Conservation (phyloP, 441 rosid genomes). For the Populus hybrid region DNA sequence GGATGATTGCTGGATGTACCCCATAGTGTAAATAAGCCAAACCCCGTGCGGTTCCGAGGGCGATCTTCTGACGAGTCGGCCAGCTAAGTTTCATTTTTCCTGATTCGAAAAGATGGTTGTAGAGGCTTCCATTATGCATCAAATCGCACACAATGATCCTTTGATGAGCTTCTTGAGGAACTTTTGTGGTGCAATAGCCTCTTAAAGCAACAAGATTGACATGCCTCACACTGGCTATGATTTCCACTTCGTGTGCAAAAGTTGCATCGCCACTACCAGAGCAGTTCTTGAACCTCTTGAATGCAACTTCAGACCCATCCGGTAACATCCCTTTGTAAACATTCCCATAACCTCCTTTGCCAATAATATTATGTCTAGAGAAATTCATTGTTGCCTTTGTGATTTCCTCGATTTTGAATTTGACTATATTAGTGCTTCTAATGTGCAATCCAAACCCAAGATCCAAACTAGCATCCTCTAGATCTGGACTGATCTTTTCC, state of each 20-base stretch:
- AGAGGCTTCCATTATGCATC: neutral
- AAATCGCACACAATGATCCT: neutral
- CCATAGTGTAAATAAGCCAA: constrained; percentile 79
- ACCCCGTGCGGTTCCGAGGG: constrained; percentile 22
- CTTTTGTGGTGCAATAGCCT: neutral
- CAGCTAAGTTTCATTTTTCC: neutral
- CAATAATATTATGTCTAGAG: neutral
- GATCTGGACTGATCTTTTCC: neutral
- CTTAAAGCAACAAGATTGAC: neutral
- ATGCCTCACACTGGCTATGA: no score
- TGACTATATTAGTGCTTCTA: constrained; percentile 27
- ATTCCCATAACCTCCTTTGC: neutral
- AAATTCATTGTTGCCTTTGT: neutral
- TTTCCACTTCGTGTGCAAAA: no score
- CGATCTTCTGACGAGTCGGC: neutral
- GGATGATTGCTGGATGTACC: constrained; percentile 71
- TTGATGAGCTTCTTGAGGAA: neutral
- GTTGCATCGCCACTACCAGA: no score
- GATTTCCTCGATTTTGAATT: constrained; percentile 45
- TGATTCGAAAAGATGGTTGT: neutral
- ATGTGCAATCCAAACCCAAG: constrained; percentile 20
- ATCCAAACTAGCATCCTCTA: constrained; percentile 29
- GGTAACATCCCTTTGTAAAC: neutral
- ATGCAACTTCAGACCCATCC: neutral
- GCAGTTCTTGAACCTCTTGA: neutral